phyloP scores from a whole-genome alignment of 805 yeast genomes.

The Maudiozyma pseudohumilis region DNA sequence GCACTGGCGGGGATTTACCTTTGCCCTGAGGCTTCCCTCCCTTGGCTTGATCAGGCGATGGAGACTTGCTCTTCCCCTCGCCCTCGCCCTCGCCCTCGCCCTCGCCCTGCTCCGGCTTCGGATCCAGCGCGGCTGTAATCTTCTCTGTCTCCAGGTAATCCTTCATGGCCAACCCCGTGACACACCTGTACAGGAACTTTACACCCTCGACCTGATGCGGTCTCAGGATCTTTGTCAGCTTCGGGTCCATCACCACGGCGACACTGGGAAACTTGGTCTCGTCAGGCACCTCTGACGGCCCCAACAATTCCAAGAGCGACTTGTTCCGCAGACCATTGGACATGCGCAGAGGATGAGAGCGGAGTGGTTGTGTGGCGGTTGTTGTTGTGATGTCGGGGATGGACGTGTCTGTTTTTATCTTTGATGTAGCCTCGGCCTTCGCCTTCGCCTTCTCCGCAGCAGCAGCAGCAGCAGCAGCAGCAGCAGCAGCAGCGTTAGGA shows the following conservation, averaged over 20 bases:
- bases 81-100: background rate
- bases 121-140: conserved; percentile 3
- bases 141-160: conserved; percentile 25
- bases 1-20: too few species aligned
- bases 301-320: conserved; percentile 63
- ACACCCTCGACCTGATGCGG: conserved; percentile 98
- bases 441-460: conserved; percentile 15
- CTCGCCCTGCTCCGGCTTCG: background rate
- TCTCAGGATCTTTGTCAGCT: conserved; percentile 67
- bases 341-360: conserved; percentile 26
- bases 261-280: conserved; percentile 64
- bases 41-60: too few species aligned
- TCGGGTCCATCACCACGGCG: conserved; percentile 93
- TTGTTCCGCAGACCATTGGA: conserved; percentile 36
- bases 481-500: too few species aligned
- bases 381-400: conserved; percentile 6
- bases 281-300: conserved; percentile 29
- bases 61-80: too few species aligned
- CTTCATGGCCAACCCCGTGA: conserved; percentile 62
- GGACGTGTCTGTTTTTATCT: conserved; percentile 13
- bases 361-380: conserved; percentile 9
- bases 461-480: too few species aligned
- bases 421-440: conserved; percentile 8
- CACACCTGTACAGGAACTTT: conserved; percentile 79
- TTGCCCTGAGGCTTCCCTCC: too few species aligned